phyloP scores from a whole-genome alignment of 2,329 filamentous ascomycete genomes.

The Cladophialophora immunda region DNA sequence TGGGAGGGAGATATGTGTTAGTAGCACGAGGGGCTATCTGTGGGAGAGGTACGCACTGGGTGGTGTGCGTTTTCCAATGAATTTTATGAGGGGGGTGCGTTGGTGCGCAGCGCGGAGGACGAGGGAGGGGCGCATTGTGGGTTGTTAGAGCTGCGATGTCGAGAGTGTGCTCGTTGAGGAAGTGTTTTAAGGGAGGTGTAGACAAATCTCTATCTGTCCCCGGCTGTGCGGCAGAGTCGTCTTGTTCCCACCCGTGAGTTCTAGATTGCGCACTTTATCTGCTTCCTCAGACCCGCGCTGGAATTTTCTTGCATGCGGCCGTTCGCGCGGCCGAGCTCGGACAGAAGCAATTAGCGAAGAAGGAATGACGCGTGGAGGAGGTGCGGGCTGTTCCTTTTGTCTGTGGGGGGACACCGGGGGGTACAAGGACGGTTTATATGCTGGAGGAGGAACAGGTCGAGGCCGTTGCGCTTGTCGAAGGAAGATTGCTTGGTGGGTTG shows the following conservation, averaged over 20 bases:
- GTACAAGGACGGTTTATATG: neutral
- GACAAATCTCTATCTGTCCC: neutral
- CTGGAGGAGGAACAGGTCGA: neutral
- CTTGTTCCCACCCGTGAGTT: neutral
- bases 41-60: constrained; percentile 51
- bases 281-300: neutral
- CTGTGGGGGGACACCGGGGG: neutral
- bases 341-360: neutral
- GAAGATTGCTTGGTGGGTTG: neutral
- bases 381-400: neutral
- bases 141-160: constrained; percentile 9
- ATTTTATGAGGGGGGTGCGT: constrained; percentile 59
- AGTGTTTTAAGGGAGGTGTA: constrained; percentile 11
- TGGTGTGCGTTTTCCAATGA: constrained; percentile 57
- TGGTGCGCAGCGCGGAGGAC: constrained; percentile 51
- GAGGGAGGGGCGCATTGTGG: constrained; percentile 51
- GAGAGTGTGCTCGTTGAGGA: constrained; percentile 28
- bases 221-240: neutral
- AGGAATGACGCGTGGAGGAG: neutral
- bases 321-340: constrained; percentile 2
- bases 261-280: neutral
- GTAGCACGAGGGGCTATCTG: neutral
- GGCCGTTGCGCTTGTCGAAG: neutral
- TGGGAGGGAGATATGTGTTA: constrained; percentile 34
- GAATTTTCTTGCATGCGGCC: neutral